Evolutionary conservation across 805 yeast species (phyloP), one percentile per base, ranked within the genome.

Genomic region (Saccharomyces cerevisiae): DNA sequence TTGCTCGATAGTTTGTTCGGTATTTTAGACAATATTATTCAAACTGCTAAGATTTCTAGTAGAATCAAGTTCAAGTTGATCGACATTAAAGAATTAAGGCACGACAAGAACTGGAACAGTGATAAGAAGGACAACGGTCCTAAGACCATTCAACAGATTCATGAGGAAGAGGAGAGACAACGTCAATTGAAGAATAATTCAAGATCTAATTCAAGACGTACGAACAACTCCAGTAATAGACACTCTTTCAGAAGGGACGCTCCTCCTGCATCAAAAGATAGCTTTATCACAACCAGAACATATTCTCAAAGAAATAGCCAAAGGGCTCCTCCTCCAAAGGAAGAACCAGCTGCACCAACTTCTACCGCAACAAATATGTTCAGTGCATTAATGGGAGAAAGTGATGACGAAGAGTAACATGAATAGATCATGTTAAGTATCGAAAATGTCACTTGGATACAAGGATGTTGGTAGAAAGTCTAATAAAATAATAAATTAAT

Each of bases 121-220:
- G 75, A 76, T 59, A 80, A 81, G 64, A 71, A 73, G 49, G 87
- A 85, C 59, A 80, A 82, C 66, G 98, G 98, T 50, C 98, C 98
- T 68, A 91, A 90, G 79, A 91, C 97, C 17, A 85, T 94, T 63
- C 78, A 83, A 53, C 90, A 91, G 72, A 89, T 94, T 64, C 97
- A 92, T 70, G 84, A 82, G 58, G 97, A 89, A 65, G 96, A 90
- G 61, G 78, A 80, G 66, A 74, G 79, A 70, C 80, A 86, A 60
- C 75, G 77, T 61, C 71, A 74, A 55, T 75, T 78, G 66, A 76
- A 77, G 72, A 72, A 70, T 68, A 70, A 61, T 48, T 67, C 71
- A 2, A 67, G 70, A 58, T 66, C 70, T 46, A 72, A 68, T 53
- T 76, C 76, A 32, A 75, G 78, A 67, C 74, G 77, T 59, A 68